Evolutionary conservation across 805 yeast genomes (phyloP), one percentile per base, ranked within the genome.

Genomic region (Pichia phayaonensis): DNA sequence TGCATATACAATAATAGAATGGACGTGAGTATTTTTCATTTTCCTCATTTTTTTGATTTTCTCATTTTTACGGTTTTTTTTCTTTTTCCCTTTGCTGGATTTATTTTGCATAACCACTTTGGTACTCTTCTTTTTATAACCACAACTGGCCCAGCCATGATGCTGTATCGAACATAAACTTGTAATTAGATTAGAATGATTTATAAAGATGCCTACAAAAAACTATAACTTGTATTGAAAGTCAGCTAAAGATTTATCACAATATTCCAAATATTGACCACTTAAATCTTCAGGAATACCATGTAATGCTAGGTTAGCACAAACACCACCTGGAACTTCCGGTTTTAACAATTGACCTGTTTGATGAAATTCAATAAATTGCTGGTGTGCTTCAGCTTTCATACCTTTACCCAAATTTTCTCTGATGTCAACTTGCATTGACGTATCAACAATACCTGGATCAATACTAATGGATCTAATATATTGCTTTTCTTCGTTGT

Each of bases 371-470:
- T 81, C 84, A 11, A 73, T 69, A 67, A 92, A 92, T 56, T 83
- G 72, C 48, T 80, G 68, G 54, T 80, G 74, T 4, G 80, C 77
- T 18, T 76, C 81, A 1, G 73, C 68, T 0, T 76, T 72, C 97
- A 90, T 90, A 29, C 72, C 71, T 4, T 60, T 56, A 2, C 83
- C 81, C 55, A 79, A 80, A 44, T 67, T 74, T 21, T 79, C 84
- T 60, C 98, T 80, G 51, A 92, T 90, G 51, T 81, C 84, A 8
- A 56, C 64, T 69, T 94, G 98, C 98, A 94, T 92, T 23, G 72
- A 72, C 1, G 99, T 92, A 63, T 88, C 90, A 3, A 94, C 97
- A 2, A 89, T 95, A 8, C 99, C 98, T 0, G 98, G 98, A 0
- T 96, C 97, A 24, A 94, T 75, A 0, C 96, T 73, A 15, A 89